These are phyloP conservation scores for Globisporangium spiculum DNA, from an alignment of 352 stramenopile genomes.

Conservation along the genomic window DNA sequence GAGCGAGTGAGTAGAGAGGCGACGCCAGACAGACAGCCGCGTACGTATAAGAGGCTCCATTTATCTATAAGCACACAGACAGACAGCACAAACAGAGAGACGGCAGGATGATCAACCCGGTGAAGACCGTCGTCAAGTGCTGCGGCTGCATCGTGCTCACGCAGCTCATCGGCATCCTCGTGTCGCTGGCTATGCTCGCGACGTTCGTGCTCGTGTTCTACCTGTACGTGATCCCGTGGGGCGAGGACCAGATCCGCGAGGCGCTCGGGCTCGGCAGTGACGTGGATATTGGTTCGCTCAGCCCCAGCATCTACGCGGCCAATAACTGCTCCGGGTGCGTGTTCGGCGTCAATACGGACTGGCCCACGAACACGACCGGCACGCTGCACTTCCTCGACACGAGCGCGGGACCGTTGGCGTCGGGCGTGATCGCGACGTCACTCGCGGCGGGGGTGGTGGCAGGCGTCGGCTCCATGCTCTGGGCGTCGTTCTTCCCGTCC, in stretches of 20 bases:
- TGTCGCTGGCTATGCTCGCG: conserved; percentile 50
- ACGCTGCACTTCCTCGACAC: conserved; percentile 75
- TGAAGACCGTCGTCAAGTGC: conserved; percentile 51
- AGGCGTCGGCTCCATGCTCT: conserved; percentile 67
- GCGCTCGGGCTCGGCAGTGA: conserved; percentile 43
- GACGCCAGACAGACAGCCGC: background rate
- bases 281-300: conserved; percentile 49
- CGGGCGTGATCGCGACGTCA: conserved; percentile 63
- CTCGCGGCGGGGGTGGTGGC: conserved; percentile 48
- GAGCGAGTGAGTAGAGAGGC: too few species aligned
- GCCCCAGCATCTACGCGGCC: conserved; percentile 42
- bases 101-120: conserved; percentile 19
- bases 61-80: background rate
- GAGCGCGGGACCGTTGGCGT: conserved; percentile 52
- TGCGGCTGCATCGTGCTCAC: conserved; percentile 74
- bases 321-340: conserved; percentile 84
- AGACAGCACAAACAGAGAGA: background rate
- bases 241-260: conserved; percentile 65
- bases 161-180: conserved; percentile 61
- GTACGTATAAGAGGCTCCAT: background rate
- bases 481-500: conserved; percentile 62
- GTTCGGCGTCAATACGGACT: conserved; percentile 79
- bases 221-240: conserved; percentile 69
- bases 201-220: conserved; percentile 64
- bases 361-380: conserved; percentile 72